Evolutionary conservation across 2,329 filamentous ascomycete species (phyloP), one percentile per base, ranked within the genome.

Genomic region (Trichoderma citrinoviride): DNA sequence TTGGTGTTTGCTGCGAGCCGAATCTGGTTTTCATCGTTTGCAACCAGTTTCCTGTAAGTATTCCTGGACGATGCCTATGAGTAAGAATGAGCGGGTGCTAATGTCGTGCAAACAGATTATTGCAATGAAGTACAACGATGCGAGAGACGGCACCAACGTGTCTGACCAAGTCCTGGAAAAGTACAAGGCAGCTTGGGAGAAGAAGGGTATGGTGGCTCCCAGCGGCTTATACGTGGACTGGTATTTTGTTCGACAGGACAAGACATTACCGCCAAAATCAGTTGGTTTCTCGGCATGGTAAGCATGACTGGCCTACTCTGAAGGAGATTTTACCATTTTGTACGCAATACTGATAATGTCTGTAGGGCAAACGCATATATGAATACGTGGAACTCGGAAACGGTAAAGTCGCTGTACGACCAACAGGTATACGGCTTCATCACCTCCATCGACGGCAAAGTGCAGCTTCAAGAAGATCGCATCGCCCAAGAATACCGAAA

Each of bases 1-100:
- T 78, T 2, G 77, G 78, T 0, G 78, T 77, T 1, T 80, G 77
- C 54, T 80, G 78, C 65, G 79, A 80, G 69, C 79, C 77, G 2
- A 81, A 80, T 68, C 69, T 67, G 3, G 72, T 78, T 7, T 78
- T 77, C 64, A 67, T 78, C 5, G 74, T 78, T 50, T 80, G 78
- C 69, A 80, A 80, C 66, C 79, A 80, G 64, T 80, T 80, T 70
- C 77, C 77, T 3, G 77, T 78, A 52, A 5, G 63, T 47, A n/a
- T 37, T 8, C 2, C 25, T 14, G 15, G 2, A 2, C 5, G 14
- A 44, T 7, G 21, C 3, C 6, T 3, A 7, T 14, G 25, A 4
- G 41, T 40, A 12, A 21, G 17, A n/a, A 17, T 25, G n/a, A 14
- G 3, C 5, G 10, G 5, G 15, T 27, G 2, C 21, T 60, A 7